Conservation (phyloP, 2,329 filamentous ascomycete genomes). For the Sclerotinia spermophila region DNA sequence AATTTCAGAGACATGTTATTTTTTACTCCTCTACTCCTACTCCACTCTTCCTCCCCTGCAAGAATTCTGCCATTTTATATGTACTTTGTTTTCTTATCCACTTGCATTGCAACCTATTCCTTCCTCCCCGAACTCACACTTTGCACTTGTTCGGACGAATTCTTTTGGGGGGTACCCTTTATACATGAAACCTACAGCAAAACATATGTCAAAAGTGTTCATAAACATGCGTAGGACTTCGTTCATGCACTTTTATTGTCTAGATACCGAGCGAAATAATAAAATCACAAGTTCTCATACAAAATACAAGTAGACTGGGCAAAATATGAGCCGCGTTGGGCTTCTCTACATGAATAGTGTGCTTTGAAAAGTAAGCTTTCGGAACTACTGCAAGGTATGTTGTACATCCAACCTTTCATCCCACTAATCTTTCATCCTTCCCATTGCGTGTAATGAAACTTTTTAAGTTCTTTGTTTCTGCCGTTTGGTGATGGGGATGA, state of each 20-base stretch:
- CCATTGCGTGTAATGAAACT: too few relatives aligned
- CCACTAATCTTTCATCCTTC: not conserved
- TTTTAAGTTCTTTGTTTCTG: not conserved
- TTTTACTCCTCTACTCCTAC: not conserved
- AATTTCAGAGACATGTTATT: not conserved
- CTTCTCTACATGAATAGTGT: conserved; percentile 8
- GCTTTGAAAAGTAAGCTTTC: not conserved
- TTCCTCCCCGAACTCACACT: not conserved
- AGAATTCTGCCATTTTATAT: not conserved
- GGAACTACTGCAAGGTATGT: conserved; percentile 4
- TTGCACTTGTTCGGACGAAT: not conserved
- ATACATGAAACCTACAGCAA: not conserved
- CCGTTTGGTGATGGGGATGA: not conserved
- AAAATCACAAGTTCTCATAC: not conserved
- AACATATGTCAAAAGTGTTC: not conserved
- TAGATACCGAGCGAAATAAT: not conserved
- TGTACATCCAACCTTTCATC: not conserved
- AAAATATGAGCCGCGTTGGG: conserved; percentile 7
- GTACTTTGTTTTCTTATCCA: not conserved
- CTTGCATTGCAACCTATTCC: not conserved
- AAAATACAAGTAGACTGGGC: not conserved
- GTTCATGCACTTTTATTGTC: not conserved
- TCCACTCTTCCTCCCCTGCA: not conserved
- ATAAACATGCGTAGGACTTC: not conserved
- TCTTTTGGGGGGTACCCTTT: not conserved